Conservation (phyloP, 176 grass and related monocot species). For the Hordeum marinum region DNA sequence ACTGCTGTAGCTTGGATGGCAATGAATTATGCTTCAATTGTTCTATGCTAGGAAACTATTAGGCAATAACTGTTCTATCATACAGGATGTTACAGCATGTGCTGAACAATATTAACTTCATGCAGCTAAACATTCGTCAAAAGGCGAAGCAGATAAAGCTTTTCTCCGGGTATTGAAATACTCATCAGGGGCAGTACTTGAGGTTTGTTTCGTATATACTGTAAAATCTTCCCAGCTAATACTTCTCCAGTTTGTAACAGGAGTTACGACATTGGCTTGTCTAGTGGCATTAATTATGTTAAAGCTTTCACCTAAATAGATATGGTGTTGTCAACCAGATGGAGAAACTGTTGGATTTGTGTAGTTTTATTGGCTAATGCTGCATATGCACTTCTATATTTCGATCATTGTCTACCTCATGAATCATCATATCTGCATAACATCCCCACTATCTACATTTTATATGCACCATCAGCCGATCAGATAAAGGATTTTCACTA, state of each 20-base stretch:
- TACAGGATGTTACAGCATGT: slow-evolving; percentile 3
- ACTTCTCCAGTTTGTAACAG: background rate
- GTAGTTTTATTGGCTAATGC: slow-evolving; percentile 16
- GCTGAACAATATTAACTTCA: slow-evolving; percentile 30
- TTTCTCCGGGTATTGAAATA: slow-evolving; percentile 93
- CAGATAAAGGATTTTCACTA: background rate
- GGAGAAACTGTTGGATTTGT: background rate
- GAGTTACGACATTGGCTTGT: background rate
- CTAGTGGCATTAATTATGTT: slow-evolving; percentile 2
- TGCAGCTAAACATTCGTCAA: slow-evolving; percentile 77
- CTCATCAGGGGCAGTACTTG: slow-evolving; percentile 94
- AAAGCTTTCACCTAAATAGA: slow-evolving; percentile 15
- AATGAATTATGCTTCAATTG: background rate
- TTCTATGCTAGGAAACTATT: slow-evolving; percentile 2
- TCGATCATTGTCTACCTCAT: slow-evolving; percentile 29
- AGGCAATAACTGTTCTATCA: background rate
- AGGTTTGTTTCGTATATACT: slow-evolving; percentile 57
- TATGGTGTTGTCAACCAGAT: slow-evolving; percentile 5
- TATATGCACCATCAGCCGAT: background rate
- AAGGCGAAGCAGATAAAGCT: slow-evolving; percentile 64
- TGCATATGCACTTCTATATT: slow-evolving; percentile 14
- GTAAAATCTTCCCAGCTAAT: slow-evolving; percentile 18
- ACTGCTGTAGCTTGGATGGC: background rate
- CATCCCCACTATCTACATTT: background rate
- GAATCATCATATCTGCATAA: background rate